Conservation (phyloP, 768 basidiomycete species). For the Tulasnella sp. region DNA sequence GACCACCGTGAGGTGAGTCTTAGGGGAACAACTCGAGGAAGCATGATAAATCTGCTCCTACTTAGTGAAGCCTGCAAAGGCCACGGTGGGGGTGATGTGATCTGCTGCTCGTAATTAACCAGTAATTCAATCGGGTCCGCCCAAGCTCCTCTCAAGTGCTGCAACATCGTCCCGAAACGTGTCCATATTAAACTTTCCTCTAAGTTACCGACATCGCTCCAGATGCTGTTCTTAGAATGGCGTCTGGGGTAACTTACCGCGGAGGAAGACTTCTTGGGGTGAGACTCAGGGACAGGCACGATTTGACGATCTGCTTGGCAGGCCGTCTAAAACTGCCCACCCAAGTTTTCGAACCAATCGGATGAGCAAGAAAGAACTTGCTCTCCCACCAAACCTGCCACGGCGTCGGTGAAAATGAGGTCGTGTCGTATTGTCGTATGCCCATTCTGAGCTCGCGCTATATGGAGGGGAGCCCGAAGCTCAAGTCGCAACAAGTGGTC, state of each 20-base stretch:
- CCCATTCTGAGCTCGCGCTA: not conserved
- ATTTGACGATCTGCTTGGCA: not conserved
- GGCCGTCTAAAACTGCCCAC: not conserved
- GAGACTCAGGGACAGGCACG: not conserved
- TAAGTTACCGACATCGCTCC: too few species aligned
- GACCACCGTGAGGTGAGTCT: not conserved
- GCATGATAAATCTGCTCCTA: not conserved
- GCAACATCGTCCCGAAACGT: too few species aligned
- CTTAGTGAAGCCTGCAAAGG: not conserved
- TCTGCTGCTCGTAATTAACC: not conserved
- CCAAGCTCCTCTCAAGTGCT: too few species aligned
- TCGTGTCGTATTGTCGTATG: not conserved
- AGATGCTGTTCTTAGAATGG: too few species aligned
- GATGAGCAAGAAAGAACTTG: not conserved
- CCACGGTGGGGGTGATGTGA: not conserved
- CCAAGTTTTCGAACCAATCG: not conserved
- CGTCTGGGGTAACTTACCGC: too few species aligned
- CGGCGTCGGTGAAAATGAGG: not conserved
- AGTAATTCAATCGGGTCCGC: not conserved
- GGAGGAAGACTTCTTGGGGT: not conserved
- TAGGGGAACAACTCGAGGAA: not conserved
- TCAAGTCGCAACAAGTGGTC: not conserved
- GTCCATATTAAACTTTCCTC: too few species aligned
- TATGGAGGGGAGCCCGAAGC: not conserved
- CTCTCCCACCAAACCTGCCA: not conserved